These are phyloP conservation scores for Volvox carteri DNA, from an alignment of 163 green algal genomes.

Conservation along the genomic window DNA sequence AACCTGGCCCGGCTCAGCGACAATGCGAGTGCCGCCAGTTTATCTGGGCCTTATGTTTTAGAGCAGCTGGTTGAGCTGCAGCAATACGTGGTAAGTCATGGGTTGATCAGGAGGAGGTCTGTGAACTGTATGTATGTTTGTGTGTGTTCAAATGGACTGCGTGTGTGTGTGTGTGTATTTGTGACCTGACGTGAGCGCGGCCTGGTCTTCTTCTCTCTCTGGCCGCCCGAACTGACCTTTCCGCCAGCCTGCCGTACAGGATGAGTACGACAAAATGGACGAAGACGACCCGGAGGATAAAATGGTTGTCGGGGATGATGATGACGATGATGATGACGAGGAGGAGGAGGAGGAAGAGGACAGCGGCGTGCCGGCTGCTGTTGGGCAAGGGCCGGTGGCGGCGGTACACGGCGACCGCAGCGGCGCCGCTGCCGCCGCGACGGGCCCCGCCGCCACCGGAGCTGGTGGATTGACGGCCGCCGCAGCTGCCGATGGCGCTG, in stretches of 20 bases:
- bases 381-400: not conserved
- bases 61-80: slow-evolving; percentile 50
- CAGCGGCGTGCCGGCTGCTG: not conserved
- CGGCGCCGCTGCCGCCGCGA: not conserved
- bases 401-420: not conserved
- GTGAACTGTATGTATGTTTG: too few species aligned
- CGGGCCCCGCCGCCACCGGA: too few species aligned
- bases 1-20: slow-evolving; percentile 37
- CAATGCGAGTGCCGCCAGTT: slow-evolving; percentile 28
- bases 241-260: not conserved
- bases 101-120: too few species aligned
- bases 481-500: not conserved
- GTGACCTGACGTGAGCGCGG: too few species aligned
- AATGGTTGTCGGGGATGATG: not conserved
- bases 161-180: too few species aligned
- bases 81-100: slow-evolving; percentile 37
- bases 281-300: slow-evolving; percentile 16
- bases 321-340: not conserved
- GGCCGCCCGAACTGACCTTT: not conserved
- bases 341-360: slow-evolving; percentile 25
- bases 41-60: slow-evolving; percentile 42
- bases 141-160: too few species aligned
- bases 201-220: too few species aligned
- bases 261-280: slow-evolving; percentile 46
- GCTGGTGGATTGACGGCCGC: not conserved